Evolutionary conservation across 257 asterid genomes (phyloP).

Genomic region (Solanum bulbocastanum): DNA sequence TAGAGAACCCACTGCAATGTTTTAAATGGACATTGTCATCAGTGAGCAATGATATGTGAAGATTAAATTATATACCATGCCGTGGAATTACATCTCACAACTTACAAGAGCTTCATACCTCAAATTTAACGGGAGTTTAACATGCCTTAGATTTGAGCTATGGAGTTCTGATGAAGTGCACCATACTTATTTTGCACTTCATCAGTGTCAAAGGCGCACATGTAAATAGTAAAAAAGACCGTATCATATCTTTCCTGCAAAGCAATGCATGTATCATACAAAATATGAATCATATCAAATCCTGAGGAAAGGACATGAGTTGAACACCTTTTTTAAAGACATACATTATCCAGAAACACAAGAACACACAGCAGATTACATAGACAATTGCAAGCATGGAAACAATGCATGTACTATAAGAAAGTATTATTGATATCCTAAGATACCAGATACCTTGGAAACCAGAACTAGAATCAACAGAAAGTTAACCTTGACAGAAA

Average conservation of each 20-base stretch:
- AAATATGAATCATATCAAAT: not conserved
- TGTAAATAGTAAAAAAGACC: not conserved
- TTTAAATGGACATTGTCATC: not conserved
- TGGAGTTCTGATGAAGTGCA: not conserved
- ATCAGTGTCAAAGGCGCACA: not conserved
- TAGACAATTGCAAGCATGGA: not conserved
- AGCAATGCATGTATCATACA: not conserved
- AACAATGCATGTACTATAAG: not conserved
- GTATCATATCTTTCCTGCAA: not conserved
- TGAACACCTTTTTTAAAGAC: not conserved
- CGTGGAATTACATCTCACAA: not conserved
- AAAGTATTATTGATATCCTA: not conserved
- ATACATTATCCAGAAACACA: not conserved
- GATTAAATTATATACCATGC: not conserved
- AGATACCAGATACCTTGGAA: not conserved
- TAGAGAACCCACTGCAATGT: not conserved
- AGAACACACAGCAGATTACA: not conserved
- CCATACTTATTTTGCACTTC: not conserved
- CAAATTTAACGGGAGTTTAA: not conserved
- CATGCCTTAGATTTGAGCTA: not conserved
- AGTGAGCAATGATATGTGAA: not conserved
- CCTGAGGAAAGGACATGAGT: not conserved
- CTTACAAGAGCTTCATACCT: not conserved
- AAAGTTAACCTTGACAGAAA: not conserved
- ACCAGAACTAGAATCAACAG: not conserved